A percentile compares a stretch with the other conserved stretches of the same genome.
Conservation (phyloP, 129 eudicot species). For the Artemisia tridentata region DNA sequence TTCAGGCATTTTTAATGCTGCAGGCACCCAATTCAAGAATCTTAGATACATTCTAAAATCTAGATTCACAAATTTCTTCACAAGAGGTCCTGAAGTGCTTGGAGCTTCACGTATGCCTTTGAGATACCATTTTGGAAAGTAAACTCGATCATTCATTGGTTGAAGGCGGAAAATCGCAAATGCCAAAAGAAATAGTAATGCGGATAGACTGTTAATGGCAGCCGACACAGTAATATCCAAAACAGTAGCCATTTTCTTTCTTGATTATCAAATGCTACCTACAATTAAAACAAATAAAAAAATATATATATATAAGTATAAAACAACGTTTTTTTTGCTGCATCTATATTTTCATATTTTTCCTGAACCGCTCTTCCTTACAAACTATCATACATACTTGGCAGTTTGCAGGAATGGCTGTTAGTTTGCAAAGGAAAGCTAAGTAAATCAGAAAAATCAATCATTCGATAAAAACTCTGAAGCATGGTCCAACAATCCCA, state of each 20-base stretch:
- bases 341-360: not conserved
- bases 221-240: constrained; percentile 72
- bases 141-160: constrained; percentile 88
- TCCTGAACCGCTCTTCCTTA: not conserved
- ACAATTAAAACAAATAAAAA: constrained; percentile 10
- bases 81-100: constrained; percentile 53
- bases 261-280: constrained; percentile 42
- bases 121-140: constrained; percentile 95
- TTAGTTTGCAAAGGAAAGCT: not conserved
- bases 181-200: constrained; percentile 69
- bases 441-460: not conserved
- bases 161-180: constrained; percentile 92
- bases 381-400: not conserved
- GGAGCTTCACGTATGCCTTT: constrained; percentile 92
- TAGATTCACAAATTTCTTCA: constrained; percentile 67
- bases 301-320: not conserved
- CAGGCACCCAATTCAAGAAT: constrained; percentile 93
- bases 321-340: not conserved
- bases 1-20: constrained; percentile 91
- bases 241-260: constrained; percentile 64
- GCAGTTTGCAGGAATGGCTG: not conserved
- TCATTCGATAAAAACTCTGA: not conserved
- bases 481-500: not conserved
- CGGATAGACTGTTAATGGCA: constrained; percentile 73
- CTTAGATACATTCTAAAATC: constrained; percentile 72